Evolutionary conservation across 805 yeast genomes (phyloP), one percentile per base, ranked within the genome.

Genomic region (Saccharomycopsis malanga): DNA sequence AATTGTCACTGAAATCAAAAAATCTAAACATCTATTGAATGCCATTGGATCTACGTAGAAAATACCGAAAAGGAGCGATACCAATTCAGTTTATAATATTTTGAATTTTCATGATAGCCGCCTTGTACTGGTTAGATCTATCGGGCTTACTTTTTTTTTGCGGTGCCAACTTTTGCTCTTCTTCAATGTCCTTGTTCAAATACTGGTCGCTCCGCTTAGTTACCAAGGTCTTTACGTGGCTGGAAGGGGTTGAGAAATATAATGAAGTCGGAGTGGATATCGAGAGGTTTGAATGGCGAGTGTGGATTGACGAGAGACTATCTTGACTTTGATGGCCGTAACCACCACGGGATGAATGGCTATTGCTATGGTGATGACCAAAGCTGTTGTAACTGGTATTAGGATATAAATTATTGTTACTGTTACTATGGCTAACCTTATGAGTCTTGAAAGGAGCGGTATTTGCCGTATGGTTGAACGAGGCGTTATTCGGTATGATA

Each of bases 101-200:
- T 32, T 49, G 52, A 7, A 51, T 51, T 20, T 41, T 48, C 54
- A 51, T 51, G 5, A 51, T 51, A 4, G 54, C 54, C 12, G 44
- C 30, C 34, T 45, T 51, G 30, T 48, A 48, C 22, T 48, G 46
- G 23, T 38, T 49, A 2, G 20, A 10, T n/a, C 42, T 32, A 30
- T 48, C 52, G 15, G 53, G 34, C 35, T 48, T 50, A 21, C 49
- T 50, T 29, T 51, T 51, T 41, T 51, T 51, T 12, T 44, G 52
- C 4, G 49, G 42, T 22, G 36, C 35, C 9, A 40, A 36, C 34
- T 36, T 35, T 27, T 30, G 15, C 14, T 27, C 35, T 22, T 45
- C 44, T 17, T 32, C 50, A 12, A 35, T 29, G 6, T 38, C 42
- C 34, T 22, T 41, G 30, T 36, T 30, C 25, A 46, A 42, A 24